These are phyloP conservation scores for Penicillium sp. DNA, from an alignment of 2,329 filamentous ascomycete species.

Conservation along the genomic window DNA sequence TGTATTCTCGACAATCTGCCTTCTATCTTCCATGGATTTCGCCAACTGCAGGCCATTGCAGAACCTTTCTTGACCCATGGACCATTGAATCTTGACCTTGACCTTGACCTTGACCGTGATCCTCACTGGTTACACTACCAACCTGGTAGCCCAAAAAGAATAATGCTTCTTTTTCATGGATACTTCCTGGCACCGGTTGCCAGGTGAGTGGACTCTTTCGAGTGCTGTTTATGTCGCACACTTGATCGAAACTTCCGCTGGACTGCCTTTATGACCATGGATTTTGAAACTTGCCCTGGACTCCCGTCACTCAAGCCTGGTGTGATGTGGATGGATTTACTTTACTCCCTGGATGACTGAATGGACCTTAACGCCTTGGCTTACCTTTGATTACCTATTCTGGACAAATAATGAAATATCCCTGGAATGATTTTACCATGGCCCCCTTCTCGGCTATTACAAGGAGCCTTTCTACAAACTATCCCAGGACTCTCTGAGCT, in stretches of 20 bases:
- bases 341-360: slow-evolving; percentile 10
- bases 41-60: neutral
- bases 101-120: slow-evolving; percentile 1
- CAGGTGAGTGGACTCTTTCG: slow-evolving; percentile 34
- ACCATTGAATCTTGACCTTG: slow-evolving; percentile 13
- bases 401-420: slow-evolving; percentile 15
- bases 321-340: slow-evolving; percentile 25
- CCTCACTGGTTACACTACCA: slow-evolving; percentile 18
- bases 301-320: slow-evolving; percentile 29
- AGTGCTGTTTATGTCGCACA: slow-evolving; percentile 45
- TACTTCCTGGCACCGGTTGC: slow-evolving; percentile 31
- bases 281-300: slow-evolving; percentile 17
- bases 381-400: slow-evolving; percentile 1
- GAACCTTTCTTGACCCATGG: slow-evolving; percentile 14
- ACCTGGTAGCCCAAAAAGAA: slow-evolving; percentile 21
- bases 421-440: slow-evolving; percentile 14
- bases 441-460: slow-evolving; percentile 2
- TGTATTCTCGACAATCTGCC: slow-evolving; percentile 7
- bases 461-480: slow-evolving; percentile 12
- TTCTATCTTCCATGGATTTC: neutral
- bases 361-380: slow-evolving; percentile 1
- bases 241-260: slow-evolving; percentile 25
- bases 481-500: slow-evolving; percentile 16
- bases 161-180: slow-evolving; percentile 27
- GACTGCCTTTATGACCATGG: slow-evolving; percentile 18